These are phyloP conservation scores for Periglandula ipomoeae DNA, from an alignment of 2,329 filamentous ascomycete genomes.

Conservation along the genomic window DNA sequence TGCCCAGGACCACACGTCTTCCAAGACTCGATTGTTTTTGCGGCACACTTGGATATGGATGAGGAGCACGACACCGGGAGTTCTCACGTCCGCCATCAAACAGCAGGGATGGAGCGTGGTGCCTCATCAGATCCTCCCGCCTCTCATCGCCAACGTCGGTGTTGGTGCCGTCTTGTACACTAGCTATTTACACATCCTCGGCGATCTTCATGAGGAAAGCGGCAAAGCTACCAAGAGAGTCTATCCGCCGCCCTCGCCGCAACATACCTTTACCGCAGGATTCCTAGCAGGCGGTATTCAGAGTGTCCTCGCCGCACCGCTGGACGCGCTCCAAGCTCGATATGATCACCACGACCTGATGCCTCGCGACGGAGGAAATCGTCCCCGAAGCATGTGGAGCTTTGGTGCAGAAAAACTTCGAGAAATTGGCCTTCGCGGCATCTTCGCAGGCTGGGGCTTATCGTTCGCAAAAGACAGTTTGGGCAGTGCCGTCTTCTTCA, in stretches of 20 bases:
- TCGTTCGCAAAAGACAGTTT: constrained; percentile 61
- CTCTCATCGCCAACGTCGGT: constrained; percentile 63
- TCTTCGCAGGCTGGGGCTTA: constrained; percentile 65
- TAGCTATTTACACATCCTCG: constrained; percentile 63
- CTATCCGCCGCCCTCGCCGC: constrained; percentile 58
- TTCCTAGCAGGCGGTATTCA: constrained; percentile 61
- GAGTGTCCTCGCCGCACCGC: constrained; percentile 61
- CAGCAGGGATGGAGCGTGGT: constrained; percentile 67
- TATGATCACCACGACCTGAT: constrained; percentile 52
- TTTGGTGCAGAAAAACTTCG: constrained; percentile 55
- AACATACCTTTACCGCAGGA: constrained; percentile 59
- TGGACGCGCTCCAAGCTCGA: constrained; percentile 66
- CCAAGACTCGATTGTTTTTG: constrained; percentile 22
- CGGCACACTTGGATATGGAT: constrained; percentile 39
- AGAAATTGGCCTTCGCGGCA: constrained; percentile 63
- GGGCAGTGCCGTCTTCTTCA: constrained; percentile 64
- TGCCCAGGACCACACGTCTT: constrained; percentile 24
- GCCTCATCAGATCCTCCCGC: constrained; percentile 68
- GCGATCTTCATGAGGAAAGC: constrained; percentile 56
- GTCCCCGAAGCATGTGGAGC: constrained; percentile 59
- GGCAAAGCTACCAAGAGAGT: constrained; percentile 46
- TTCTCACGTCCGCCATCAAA: constrained; percentile 57
- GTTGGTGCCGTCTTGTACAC: constrained; percentile 70
- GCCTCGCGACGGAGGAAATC: constrained; percentile 28
- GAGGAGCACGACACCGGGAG: constrained; percentile 58